phyloP scores from a whole-genome alignment of 768 basidiomycete species.

The Tylopilus sp. region DNA sequence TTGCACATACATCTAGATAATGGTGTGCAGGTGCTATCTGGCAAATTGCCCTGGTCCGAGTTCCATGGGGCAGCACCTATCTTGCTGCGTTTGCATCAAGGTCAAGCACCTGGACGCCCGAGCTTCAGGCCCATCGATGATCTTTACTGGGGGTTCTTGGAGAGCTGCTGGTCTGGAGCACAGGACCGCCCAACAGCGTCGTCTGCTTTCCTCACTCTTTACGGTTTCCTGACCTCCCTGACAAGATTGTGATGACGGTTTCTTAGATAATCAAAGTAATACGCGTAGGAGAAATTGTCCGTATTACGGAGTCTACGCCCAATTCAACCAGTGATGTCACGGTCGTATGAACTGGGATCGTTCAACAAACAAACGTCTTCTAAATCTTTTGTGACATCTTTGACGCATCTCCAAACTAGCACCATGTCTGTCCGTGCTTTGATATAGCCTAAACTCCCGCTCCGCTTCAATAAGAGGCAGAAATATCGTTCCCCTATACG shows the following conservation, averaged over 20 bases:
- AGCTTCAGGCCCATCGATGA: conserved; percentile 2
- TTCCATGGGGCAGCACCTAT: conserved; percentile 5
- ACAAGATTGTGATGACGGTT: too few relatives aligned
- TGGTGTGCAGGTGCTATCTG: conserved; percentile 10
- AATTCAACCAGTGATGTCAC: background rate
- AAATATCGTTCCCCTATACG: conserved; percentile 11
- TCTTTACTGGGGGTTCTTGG: conserved; percentile 7
- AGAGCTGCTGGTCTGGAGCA: conserved; percentile 8
- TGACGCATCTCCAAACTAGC: conserved; percentile 9
- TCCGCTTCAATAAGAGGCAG: conserved; percentile 9
- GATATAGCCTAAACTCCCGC: conserved; percentile 3
- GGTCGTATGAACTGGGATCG: background rate
- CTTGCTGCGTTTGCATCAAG: background rate
- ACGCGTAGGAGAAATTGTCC: background rate
- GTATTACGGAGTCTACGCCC: background rate
- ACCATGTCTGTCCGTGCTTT: conserved; percentile 15
- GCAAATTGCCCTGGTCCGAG: conserved; percentile 12
- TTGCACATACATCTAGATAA: background rate
- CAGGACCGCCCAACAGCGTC: conserved; percentile 12
- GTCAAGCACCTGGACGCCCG: conserved; percentile 7
- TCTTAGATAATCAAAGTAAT: background rate
- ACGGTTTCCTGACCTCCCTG: conserved; percentile 5
- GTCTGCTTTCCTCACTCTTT: conserved; percentile 10
- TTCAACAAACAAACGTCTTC: conserved; percentile 8
- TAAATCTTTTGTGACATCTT: conserved; percentile 5